Base-by-base conservation (phyloP, 2,329 filamentous ascomycete species). In the Metarhizium anisopliae region DNA sequence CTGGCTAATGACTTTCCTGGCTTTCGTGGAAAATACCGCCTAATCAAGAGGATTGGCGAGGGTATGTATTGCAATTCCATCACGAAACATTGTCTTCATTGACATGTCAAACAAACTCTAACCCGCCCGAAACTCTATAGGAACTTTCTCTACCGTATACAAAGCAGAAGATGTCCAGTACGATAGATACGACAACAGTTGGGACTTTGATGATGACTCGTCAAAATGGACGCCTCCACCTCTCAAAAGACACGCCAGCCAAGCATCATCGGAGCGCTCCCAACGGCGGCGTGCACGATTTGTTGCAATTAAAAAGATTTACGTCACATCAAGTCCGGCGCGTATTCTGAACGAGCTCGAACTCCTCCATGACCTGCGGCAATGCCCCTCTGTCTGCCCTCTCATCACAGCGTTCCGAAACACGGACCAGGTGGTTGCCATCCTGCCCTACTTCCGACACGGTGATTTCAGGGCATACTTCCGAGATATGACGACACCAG, bases 301-400 rank as follows among this genome's bases (percentile, higher is more conserved):
- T 66, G 95, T 99, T 59, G 94, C 95, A 20, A 89, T 99, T 72
- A 99, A 99, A 76, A 99, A 99, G 76, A 99, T 99, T 63, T 99
- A 99, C 70, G 94, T 97, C 61, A 99, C 95, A 0, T 96, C 92
- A 59, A 96, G 91, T 62, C 94, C 94, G 0, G 80, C 86, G 32
- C 89, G 94, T 50, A 97, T 99, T 63, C 83, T 95, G 67, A 99
- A 99, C 73, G 94, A 99, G 72, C 84, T 99, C 18, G 93, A 97
- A 64, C 80, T 99, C 25, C 82, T 99, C 25, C 85, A 95, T 68
- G 91, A 96, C 67, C 81, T 99, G 8, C 83, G 88, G 52, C 83
- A 87, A 56, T 95, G 88, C 58, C 80, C 84, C 43, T 90, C 90
- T 2, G 92, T 99, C 30, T 97, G 94, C 63, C 93, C 94, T 38